Percentiles rank a stretch among this genome's conserved stretches.
Evolutionary conservation across 176 grass and related monocot genomes (phyloP).

Genomic region (Oryza meyeriana): DNA sequence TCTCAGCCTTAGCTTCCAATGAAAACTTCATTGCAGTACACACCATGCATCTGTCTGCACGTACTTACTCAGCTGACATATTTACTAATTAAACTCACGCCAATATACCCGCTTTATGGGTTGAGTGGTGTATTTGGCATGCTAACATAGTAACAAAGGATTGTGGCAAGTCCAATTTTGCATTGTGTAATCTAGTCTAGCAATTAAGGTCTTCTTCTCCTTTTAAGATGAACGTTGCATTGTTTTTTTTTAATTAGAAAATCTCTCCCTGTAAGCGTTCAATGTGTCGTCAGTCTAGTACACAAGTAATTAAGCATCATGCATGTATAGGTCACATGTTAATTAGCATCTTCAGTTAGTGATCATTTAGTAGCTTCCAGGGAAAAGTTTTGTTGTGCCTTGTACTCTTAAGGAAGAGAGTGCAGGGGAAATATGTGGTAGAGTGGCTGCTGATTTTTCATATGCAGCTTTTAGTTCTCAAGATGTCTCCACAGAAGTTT

Average conservation of each 20-base stretch:
- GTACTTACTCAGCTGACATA: neutral
- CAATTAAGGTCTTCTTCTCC: neutral
- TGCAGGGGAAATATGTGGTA: conserved; percentile 9
- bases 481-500: conserved; percentile 21
- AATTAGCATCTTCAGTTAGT: neutral
- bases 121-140: conserved; percentile 32
- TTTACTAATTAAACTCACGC: conserved; percentile 17
- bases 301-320: neutral
- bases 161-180: conserved; percentile 28
- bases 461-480: conserved; percentile 26
- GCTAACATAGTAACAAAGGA: conserved; percentile 17
- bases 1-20: neutral
- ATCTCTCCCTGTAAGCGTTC: neutral
- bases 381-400: neutral
- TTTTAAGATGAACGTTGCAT: neutral
- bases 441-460: conserved; percentile 49
- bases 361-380: conserved; percentile 18
- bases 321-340: conserved; percentile 23
- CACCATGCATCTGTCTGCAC: neutral
- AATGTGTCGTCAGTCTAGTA: conserved; percentile 10
- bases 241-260: neutral
- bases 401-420: conserved; percentile 45
- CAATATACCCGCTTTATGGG: conserved; percentile 12
- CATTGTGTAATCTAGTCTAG: neutral
- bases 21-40: neutral